phyloP scores from a whole-genome alignment of 257 asterid species.

The Anisodus acutangulus region DNA sequence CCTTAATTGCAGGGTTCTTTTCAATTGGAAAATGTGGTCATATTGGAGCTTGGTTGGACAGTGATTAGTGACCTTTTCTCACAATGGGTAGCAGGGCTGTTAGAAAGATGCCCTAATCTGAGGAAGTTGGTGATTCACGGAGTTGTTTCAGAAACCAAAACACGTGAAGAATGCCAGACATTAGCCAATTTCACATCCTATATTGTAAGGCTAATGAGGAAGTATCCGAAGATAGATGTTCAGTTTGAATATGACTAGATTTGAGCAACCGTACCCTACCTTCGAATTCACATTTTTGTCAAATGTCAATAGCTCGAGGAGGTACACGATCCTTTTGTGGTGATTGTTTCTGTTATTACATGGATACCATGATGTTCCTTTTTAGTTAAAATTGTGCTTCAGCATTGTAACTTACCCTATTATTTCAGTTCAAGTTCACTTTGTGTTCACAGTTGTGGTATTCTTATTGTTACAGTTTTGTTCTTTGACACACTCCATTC shows the following conservation, averaged over 20 bases:
- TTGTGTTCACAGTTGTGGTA: constrained; percentile 10
- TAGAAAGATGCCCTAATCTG: no score
- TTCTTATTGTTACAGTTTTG: not conserved
- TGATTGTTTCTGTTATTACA: constrained; percentile 8
- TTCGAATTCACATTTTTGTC: not conserved
- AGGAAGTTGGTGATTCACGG: no score
- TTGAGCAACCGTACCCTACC: not conserved
- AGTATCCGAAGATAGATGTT: constrained; percentile 58
- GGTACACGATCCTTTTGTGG: constrained; percentile 28
- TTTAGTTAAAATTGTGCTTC: not conserved
- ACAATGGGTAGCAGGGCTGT: no score
- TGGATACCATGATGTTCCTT: not conserved
- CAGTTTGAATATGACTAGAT: constrained; percentile 74
- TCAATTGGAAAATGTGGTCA: no score
- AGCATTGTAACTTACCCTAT: constrained; percentile 15
- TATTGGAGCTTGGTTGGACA: no score
- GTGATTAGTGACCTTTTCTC: no score
- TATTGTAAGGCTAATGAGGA: no score
- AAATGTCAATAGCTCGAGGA: constrained; percentile 27
- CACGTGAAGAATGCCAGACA: no score
- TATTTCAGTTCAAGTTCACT: constrained; percentile 8
- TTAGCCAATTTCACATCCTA: no score
- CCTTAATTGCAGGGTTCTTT: no score
- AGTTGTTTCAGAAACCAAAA: no score
- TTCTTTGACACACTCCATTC: not conserved